Percentiles rank a stretch among this genome's conserved stretches.
These are phyloP conservation scores for Dactylonectria estremocensis DNA, from an alignment of 2,329 filamentous ascomycete genomes.

Conservation along the genomic window DNA sequence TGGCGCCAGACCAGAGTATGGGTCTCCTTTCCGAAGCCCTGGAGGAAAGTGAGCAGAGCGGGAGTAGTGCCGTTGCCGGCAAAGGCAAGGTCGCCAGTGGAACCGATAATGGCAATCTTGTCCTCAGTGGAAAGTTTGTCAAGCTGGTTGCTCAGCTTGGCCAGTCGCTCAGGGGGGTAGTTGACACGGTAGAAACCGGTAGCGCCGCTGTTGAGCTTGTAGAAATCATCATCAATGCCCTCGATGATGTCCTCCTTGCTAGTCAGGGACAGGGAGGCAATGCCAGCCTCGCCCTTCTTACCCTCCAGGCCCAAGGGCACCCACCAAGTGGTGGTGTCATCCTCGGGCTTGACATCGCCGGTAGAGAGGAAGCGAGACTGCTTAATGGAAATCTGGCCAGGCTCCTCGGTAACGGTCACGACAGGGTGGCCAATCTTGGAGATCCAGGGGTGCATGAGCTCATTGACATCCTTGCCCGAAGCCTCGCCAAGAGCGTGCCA, in stretches of 20 bases:
- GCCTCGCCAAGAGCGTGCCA: conserved; percentile 91
- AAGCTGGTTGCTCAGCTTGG: conserved; percentile 83
- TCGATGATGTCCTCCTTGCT: conserved; percentile 83
- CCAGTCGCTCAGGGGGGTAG: conserved; percentile 87
- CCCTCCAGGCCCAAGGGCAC: conserved; percentile 90
- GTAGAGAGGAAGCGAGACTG: conserved; percentile 93
- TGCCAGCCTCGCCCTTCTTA: conserved; percentile 74
- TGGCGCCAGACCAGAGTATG: conserved; percentile 94
- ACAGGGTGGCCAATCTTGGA: conserved; percentile 95
- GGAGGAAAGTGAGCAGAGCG: conserved; percentile 85
- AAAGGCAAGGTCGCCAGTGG: conserved; percentile 89
- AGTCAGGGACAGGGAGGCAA: conserved; percentile 78
- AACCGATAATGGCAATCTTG: conserved; percentile 93
- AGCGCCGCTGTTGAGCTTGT: conserved; percentile 93
- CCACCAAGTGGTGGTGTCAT: conserved; percentile 97
- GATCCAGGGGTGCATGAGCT: conserved; percentile 96
- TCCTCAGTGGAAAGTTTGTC: conserved; percentile 86
- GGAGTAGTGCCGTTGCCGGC: conserved; percentile 88
- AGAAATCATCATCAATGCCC: conserved; percentile 84
- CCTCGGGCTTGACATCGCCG: conserved; percentile 90
- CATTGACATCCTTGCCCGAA: conserved; percentile 87
- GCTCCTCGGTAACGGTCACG: conserved; percentile 86
- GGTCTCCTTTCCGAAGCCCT: conserved; percentile 86
- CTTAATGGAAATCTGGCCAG: conserved; percentile 84
- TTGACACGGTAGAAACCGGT: conserved; percentile 94